Base-by-base conservation (phyloP, 495 filamentous ascomycete genomes). In the Xylaria palmicola region DNA sequence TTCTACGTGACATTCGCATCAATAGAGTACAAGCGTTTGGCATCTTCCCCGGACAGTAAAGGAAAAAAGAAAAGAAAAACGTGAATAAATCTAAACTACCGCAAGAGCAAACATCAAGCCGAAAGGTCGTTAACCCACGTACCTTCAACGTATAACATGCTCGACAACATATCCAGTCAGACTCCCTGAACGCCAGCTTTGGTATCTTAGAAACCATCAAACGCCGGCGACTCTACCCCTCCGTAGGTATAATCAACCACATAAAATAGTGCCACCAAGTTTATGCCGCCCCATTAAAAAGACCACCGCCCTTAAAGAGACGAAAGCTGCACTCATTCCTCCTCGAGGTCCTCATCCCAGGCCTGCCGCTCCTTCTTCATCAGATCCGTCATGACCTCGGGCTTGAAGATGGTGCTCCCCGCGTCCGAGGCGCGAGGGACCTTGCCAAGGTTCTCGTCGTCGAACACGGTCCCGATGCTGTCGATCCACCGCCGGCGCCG, bases 401-500 rank as follows among this genome's bases (percentile, higher is more conserved):
- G 66, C 62, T 84, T 83, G 71, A 93, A 96, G 51, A 97, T 87
- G 3, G 72, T 76, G 52, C 77, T 83, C 17, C 59, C 73, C 26
- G 69, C 62, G 30, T 81, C 74, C 2, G 63, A 51, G 4, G 57
- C 67, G 22, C 81, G 68, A 37, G 81, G 81, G n/a, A 83, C 81
- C 60, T 76, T 77, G 37, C 67, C 67, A 6, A 81, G 58, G 12
- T 68, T 74, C 47, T 90, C 90, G 63, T 88, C 88, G 27, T 90
- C 84, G 62, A 98, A 96, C 3, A 97, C 90, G 0, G 90, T 86
- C 5, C 91, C 87, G 69, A 98, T 94, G 43, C 81, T 89, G 50
- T 91, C 86, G 61, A 89, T 89, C 94, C 94, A 99, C 65, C 90
- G 83, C 70, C 83, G 83, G 61, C 92, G 79, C 56, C 93, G 80